These are phyloP conservation scores for Eremochloa ophiuroides DNA, from an alignment of 176 grass and related monocot genomes.

Conservation along the genomic window DNA sequence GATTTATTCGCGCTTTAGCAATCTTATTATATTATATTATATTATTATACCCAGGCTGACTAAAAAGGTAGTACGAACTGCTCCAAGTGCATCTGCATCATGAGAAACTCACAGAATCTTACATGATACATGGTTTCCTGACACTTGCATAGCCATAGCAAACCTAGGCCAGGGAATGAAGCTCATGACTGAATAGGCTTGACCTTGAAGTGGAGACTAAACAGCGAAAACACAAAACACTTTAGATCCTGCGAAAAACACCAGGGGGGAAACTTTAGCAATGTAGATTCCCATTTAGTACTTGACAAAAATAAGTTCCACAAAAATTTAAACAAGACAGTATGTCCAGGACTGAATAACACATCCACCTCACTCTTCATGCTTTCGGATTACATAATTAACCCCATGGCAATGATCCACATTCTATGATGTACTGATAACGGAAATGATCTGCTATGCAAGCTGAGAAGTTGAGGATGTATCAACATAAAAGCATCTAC, in stretches of 20 bases:
- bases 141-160: background rate
- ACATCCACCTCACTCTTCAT: background rate
- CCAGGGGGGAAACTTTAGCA: background rate
- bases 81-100: background rate
- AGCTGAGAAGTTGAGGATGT: background rate
- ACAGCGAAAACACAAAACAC: conserved; percentile 90
- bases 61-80: background rate
- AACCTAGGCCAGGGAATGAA: background rate
- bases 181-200: conserved; percentile 81
- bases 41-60: background rate
- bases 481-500: background rate
- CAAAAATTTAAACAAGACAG: background rate
- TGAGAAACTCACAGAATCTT: conserved; percentile 9
- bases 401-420: background rate
- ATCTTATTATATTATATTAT: too few relatives aligned
- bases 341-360: background rate
- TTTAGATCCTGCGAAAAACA: conserved; percentile 72
- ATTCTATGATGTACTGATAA: background rate
- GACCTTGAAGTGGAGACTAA: conserved; percentile 92
- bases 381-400: background rate
- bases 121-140: conserved; percentile 6
- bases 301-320: background rate
- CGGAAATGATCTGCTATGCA: background rate
- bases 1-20: too few relatives aligned
- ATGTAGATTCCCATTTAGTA: background rate